These are phyloP conservation scores for Aspergillus puulaauensis DNA, from an alignment of 2,329 filamentous ascomycete species.

Conservation along the genomic window DNA sequence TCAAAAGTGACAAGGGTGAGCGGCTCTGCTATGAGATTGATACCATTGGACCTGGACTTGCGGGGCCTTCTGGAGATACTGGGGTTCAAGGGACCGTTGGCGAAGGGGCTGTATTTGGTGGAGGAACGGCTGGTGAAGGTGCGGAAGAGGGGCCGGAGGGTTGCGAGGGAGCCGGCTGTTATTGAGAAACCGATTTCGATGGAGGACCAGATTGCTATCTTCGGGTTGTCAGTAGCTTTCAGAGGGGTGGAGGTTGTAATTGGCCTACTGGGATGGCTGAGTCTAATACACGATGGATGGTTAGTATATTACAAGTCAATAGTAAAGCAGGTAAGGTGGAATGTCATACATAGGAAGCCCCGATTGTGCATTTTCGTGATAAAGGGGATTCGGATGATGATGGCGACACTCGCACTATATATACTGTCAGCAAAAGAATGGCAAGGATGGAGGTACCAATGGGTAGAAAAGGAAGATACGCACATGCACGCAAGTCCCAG, in stretches of 20 bases:
- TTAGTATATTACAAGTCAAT: neutral
- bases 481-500: slow-evolving; percentile 24
- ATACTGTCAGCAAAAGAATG: neutral
- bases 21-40: neutral
- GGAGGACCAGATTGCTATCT: slow-evolving; percentile 23
- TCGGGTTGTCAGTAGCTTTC: neutral
- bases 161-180: slow-evolving; percentile 21
- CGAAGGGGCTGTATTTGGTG: neutral
- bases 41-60: neutral
- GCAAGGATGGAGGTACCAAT: no score
- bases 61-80: neutral
- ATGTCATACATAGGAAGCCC: slow-evolving; percentile 21
- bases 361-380: slow-evolving; percentile 13
- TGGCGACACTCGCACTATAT: slow-evolving; percentile 20
- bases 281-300: neutral
- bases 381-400: slow-evolving; percentile 18
- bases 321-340: neutral
- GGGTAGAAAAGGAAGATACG: neutral
- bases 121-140: neutral
- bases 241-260: neutral
- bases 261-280: slow-evolving; percentile 1
- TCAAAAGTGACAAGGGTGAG: neutral
- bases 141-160: slow-evolving; percentile 19
- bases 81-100: neutral
- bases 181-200: slow-evolving; percentile 25